Evolutionary conservation across 192 early-diverging fungal species (phyloP).

Genomic region (Backusella tarrabulga): DNA sequence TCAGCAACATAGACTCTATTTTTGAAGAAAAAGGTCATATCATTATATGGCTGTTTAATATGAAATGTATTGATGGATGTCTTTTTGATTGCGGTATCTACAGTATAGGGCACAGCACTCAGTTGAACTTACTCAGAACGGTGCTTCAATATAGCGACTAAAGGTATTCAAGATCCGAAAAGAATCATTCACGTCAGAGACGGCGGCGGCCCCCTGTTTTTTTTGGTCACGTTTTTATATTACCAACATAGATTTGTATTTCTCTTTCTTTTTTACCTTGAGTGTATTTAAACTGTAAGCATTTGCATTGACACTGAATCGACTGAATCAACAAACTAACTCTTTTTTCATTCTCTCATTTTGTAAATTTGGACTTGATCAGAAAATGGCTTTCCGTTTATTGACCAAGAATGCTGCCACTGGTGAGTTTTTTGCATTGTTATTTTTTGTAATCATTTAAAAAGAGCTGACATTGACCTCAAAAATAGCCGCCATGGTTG

Average conservation of each 20-base stretch:
- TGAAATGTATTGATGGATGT: no score
- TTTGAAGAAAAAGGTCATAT: no score
- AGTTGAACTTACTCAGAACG: neutral
- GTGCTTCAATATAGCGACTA: neutral
- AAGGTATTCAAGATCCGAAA: neutral
- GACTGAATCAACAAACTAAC: neutral
- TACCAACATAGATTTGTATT: neutral
- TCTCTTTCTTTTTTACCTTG: neutral
- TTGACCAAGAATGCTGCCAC: conserved; percentile 35
- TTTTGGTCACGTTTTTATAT: conserved; percentile 10
- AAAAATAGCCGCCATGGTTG: conserved; percentile 18
- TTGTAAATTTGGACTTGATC: neutral
- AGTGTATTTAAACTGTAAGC: conserved; percentile 7
- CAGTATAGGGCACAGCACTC: no score
- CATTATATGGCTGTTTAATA: no score
- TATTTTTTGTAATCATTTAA: neutral
- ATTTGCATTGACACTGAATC: neutral
- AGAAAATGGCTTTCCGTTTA: conserved; percentile 37
- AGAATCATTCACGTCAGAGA: neutral
- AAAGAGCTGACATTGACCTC: neutral
- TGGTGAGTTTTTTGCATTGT: conserved; percentile 15
- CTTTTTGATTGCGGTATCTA: neutral
- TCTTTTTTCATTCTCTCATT: neutral
- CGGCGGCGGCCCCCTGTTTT: conserved; percentile 5
- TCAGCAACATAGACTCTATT: no score